Evolutionary conservation across 2,329 filamentous ascomycete genomes (phyloP), one percentile per base, ranked within the genome.

Genomic region (Apiospora phragmitis): DNA sequence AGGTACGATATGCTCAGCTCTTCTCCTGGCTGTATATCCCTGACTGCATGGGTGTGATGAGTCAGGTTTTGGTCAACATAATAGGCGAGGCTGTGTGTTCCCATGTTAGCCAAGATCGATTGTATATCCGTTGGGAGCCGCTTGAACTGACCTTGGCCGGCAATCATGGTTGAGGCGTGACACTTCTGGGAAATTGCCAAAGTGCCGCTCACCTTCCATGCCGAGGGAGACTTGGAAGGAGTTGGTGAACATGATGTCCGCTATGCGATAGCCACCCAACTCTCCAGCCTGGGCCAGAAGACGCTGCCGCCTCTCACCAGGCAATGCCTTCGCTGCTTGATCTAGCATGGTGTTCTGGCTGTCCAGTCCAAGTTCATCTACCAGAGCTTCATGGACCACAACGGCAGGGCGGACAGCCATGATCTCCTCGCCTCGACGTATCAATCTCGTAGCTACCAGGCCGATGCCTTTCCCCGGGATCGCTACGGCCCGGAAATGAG

Each of bases 1-100:
- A 81, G 80, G 55, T 84, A 84, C n/a, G 82, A 79, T 32, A 84
- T 83, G 0, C 77, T 81, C 8, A 84, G 80, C 71, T 84, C 83
- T 66, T 83, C 81, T 16, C 78, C 81, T 26, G 73, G 24, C 16
- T 71, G 71, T 32, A 82, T 78, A 3, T 77, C 75, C 26, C 81
- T 73, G 1, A 79, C 80, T 0, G 79, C 80, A 59, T 79, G 78
- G 0, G 83, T 81, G n/a, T 78, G 77, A 69, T 84, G 82, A n/a
- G 80, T 81, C 4, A 84, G 73, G 24, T 76, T 71, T 0, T 76
- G 66, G 62, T 83, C 80, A 7, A 84, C 74, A 41, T 81, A 78
- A 68, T 78, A 79, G 7, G 75, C 76, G 9, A 83, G 81, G 32
- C 55, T 62, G n/a, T 62, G n/a, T 62, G 32, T 12, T n/a, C 21